phyloP scores from a whole-genome alignment of 768 basidiomycete genomes.

The Polyporus arcularius region DNA sequence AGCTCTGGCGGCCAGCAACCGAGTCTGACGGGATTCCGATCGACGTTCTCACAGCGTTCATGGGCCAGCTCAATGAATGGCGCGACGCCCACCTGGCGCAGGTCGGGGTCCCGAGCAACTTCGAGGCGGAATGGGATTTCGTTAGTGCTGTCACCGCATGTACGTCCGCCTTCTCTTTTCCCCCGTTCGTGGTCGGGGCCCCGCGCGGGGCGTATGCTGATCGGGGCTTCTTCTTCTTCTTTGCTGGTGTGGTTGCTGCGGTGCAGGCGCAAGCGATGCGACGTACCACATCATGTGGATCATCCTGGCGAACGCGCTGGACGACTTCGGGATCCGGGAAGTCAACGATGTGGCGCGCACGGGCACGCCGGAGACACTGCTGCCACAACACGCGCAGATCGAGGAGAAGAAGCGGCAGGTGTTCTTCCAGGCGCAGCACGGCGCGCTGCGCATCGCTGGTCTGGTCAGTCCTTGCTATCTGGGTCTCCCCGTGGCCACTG shows the following conservation, averaged over 20 bases:
- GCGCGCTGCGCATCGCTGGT: constrained; percentile 87
- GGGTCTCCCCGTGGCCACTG: neutral
- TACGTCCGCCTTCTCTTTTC: constrained; percentile 29
- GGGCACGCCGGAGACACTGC: constrained; percentile 35
- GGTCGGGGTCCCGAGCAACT: constrained; percentile 86
- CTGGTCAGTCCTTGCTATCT: constrained; percentile 50
- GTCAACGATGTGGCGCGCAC: constrained; percentile 50
- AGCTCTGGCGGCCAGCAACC: constrained; percentile 78
- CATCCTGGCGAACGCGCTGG: constrained; percentile 75
- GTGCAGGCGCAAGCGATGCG: constrained; percentile 76
- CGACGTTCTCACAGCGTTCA: constrained; percentile 58
- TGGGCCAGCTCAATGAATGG: constrained; percentile 66
- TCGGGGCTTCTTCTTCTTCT: constrained; percentile 22
- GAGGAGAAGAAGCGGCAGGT: constrained; percentile 69
- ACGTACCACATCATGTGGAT: constrained; percentile 95
- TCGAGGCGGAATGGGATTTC: constrained; percentile 89
- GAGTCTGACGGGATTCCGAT: constrained; percentile 78
- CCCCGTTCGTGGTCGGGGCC: neutral
- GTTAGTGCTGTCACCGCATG: constrained; percentile 71
- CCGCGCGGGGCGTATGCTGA: constrained; percentile 21
- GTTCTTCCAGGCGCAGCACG: constrained; percentile 80
- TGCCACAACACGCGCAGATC: constrained; percentile 50
- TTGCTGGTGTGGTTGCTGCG: constrained; percentile 34
- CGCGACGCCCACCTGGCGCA: constrained; percentile 69
- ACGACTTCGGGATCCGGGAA: constrained; percentile 84